phyloP scores from a whole-genome alignment of 2,329 filamentous ascomycete species.

The Pyricularia pennisetigena region DNA sequence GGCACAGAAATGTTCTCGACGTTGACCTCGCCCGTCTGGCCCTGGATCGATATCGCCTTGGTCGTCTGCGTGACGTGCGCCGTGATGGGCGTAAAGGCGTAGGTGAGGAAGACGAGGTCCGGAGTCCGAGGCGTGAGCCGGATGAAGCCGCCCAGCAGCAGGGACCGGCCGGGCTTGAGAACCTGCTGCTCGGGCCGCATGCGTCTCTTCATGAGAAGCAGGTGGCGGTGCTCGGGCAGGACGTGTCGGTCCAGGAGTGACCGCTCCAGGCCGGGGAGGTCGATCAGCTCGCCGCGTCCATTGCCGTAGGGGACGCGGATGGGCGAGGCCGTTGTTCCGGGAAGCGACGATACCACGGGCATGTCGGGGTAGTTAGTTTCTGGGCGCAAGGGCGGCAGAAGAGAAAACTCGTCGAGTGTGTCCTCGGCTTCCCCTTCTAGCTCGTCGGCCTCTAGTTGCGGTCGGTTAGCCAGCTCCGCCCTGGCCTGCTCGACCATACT shows the following conservation, averaged over 20 bases:
- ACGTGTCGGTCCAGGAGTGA: conserved; percentile 65
- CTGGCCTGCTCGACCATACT: not conserved
- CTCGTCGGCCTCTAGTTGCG: not conserved
- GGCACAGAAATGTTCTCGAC: conserved; percentile 55
- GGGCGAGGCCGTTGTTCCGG: conserved; percentile 89
- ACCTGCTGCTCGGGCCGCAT: conserved; percentile 63
- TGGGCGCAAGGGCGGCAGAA: conserved; percentile 67
- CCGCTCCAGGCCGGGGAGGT: conserved; percentile 77
- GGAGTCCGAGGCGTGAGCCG: conserved; percentile 69
- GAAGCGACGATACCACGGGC: conserved; percentile 76
- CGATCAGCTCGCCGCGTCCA: conserved; percentile 82
- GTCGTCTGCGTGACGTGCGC: conserved; percentile 69
- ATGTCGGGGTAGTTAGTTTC: conserved; percentile 73
- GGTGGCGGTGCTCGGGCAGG: conserved; percentile 50
- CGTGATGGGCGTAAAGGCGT: conserved; percentile 73
- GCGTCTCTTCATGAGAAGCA: conserved; percentile 70
- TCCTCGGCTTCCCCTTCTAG: conserved; percentile 13
- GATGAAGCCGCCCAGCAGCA: conserved; percentile 78
- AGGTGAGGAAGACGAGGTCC: conserved; percentile 57
- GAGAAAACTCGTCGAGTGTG: conserved; percentile 31
- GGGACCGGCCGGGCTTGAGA: conserved; percentile 66
- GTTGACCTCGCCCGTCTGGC: conserved; percentile 46
- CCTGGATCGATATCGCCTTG: conserved; percentile 69
- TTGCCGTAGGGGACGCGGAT: conserved; percentile 87
- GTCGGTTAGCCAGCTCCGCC: conserved; percentile 1